Base-by-base conservation (phyloP, 345 rosid genomes). In the Eucalyptus regnans region DNA sequence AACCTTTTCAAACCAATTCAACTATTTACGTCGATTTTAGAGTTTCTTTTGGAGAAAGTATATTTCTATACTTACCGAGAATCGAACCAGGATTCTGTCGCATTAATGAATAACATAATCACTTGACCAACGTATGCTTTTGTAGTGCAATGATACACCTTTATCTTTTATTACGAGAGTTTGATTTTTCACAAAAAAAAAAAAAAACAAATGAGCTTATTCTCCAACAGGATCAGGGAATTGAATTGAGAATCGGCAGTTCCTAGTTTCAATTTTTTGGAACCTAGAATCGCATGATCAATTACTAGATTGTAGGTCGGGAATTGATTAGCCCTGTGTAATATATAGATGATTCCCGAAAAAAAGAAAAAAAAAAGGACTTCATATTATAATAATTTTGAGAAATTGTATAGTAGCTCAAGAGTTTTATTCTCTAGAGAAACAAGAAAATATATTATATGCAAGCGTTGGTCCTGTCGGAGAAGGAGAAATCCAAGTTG, bases 201-300 rank as follows among this genome's bases (percentile, higher is more conserved):
- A 64, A 13, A 56, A n/a, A 13, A 29, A 58, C 2, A 6, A 14
- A n/a, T 13, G 9, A 18, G 2, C 41, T 31, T 8, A 66, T 15
- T 66, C 6, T 15, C 0, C 4, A 0, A 66, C 1, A 5, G 13
- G 17, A 33, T 4, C 2, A 0, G 4, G 7, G 2, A 33, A 8
- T 6, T 11, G 7, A 33, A 33, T 15, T 22, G 23, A 54, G 23
- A 31, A 33, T 8, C 0, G 0, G 1, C 1, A 1, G 1, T 51
- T 51, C 54, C 20, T 51, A 2, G 1, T 51, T 16, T 51, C 1
- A 16, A 51, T 51, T 3, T 60, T 27, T 56, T 56, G 1, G 29
- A 56, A 22, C 27, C 62, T 9, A 54, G 5, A 54, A 12, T 54
- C 12, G 0, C 60, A 4, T 22, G 11, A 1, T 56, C 27, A 22